These are phyloP conservation scores for Knoxia roxburghii DNA, from an alignment of 257 asterid genomes.

Conservation along the genomic window DNA sequence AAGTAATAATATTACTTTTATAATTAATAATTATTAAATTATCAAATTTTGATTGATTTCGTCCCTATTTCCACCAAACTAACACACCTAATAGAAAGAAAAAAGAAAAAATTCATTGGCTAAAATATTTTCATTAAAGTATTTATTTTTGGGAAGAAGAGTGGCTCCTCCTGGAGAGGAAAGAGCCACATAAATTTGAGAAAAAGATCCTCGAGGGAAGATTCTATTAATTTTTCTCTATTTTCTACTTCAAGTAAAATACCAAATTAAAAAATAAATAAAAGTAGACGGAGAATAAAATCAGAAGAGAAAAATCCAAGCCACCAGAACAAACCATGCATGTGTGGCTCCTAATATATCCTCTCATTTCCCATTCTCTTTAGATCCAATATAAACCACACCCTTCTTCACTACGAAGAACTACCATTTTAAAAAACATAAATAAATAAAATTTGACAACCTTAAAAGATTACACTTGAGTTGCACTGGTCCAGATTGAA, in stretches of 20 bases:
- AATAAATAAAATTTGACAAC: neutral
- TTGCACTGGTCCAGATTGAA: too few species aligned
- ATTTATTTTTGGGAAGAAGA: too few species aligned
- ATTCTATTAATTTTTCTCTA: neutral
- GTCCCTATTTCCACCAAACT: too few species aligned
- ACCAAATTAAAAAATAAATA: neutral
- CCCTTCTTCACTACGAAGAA: constrained; percentile 11
- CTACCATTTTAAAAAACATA: too few species aligned
- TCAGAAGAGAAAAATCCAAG: constrained; percentile 18
- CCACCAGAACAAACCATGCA: constrained; percentile 12
- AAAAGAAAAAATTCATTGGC: too few species aligned
- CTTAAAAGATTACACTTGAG: neutral
- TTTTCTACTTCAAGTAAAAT: too few species aligned
- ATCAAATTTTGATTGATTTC: too few species aligned
- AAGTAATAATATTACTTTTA: too few species aligned
- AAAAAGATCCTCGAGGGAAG: constrained; percentile 25
- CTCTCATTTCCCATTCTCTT: constrained; percentile 4
- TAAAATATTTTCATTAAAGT: too few species aligned
- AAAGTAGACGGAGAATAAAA: neutral
- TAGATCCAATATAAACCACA: constrained; percentile 29
- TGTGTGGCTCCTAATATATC: constrained; percentile 41
- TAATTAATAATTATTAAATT: too few species aligned
- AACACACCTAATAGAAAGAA: too few species aligned
- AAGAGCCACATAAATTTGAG: constrained; percentile 16
- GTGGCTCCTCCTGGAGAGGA: constrained; percentile 11